Base-by-base conservation (phyloP, 768 basidiomycete genomes). In the Lactifluus pinguis region DNA sequence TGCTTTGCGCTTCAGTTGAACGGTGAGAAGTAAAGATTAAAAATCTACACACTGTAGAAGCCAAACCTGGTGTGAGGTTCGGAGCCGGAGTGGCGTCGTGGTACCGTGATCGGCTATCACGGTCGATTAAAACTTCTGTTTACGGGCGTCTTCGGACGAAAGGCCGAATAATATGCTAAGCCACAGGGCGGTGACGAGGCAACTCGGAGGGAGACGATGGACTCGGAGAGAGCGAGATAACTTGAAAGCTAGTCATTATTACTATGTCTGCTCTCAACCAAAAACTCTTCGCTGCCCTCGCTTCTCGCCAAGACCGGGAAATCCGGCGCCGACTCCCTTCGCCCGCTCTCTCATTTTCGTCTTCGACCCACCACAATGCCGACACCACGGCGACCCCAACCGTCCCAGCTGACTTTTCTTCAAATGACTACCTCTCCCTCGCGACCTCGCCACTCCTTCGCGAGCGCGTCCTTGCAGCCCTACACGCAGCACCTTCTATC, bases 341-440 rank as follows among this genome's bases (percentile, higher is more conserved):
- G 59, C 79, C 80, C 0, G 71, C 72, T 9, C 54, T 61, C 42
- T 39, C 49, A 2, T 42, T 51, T 4, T 36, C 49, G n/a, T 34
- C 49, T 6, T 38, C 38, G 11, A 38, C 13, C 13, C 38, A 38
- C 38, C 9, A 38, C 38, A 25, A 25, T 14, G 17, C 36, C 25
- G 2, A 4, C 19, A 19, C 30, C 32, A 17, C n/a, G n/a, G n/a
- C n/a, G n/a, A n/a, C 14, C 19, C 2, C 45, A 9, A 6, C n/a
- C 13, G 7, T 32, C 44, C 19, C 51, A 5, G 21, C 79, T 55
- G 89, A 93, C 69, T 92, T 92, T 71, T 87, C 80, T n/a, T 89
- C 92, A 3, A 97, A 95, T 72, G 92, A 97, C 72, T 97, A 95
- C 73, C 86, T 97, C 55, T 92, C 92, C 0, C 79, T 97, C 29